phyloP scores from a whole-genome alignment of 1,139 yeast genomes.

The Pichia sp. region DNA sequence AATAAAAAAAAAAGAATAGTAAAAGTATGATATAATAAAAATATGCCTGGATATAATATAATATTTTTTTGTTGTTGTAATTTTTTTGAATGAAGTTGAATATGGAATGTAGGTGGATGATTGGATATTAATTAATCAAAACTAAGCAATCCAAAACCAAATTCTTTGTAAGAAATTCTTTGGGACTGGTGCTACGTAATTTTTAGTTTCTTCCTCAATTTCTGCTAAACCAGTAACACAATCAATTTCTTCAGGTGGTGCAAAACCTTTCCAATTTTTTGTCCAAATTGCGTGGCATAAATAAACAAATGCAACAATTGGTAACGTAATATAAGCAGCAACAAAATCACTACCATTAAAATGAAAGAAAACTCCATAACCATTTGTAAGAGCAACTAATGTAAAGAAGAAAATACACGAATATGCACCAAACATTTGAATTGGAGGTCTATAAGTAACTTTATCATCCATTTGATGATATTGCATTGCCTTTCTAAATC shows the following conservation, averaged over 20 bases:
- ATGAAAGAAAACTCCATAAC: constrained; percentile 50
- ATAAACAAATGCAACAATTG: constrained; percentile 45
- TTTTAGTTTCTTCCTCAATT: constrained; percentile 36
- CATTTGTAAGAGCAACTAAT: constrained; percentile 49
- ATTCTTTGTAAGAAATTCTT: constrained; percentile 33
- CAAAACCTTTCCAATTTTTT: constrained; percentile 30
- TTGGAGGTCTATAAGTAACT: constrained; percentile 40
- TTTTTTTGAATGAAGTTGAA: no score
- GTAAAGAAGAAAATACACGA: constrained; percentile 37
- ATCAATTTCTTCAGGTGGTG: constrained; percentile 40
- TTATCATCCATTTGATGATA: constrained; percentile 38
- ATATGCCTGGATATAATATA: no score
- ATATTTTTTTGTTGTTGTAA: no score
- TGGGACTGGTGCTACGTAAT: constrained; percentile 32
- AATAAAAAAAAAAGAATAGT: no score
- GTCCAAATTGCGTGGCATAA: constrained; percentile 32
- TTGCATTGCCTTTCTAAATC: constrained; percentile 43
- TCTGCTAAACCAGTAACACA: constrained; percentile 40
- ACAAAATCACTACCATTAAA: constrained; percentile 44
- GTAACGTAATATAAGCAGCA: constrained; percentile 58
- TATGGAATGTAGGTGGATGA: no score
- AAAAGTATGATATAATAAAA: no score
- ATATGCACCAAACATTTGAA: constrained; percentile 44
- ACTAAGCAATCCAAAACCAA: constrained; percentile 37
- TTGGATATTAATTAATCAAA: no score